Conservation (phyloP, 2,329 filamentous ascomycete species). For the Talaromyces islandicus region DNA sequence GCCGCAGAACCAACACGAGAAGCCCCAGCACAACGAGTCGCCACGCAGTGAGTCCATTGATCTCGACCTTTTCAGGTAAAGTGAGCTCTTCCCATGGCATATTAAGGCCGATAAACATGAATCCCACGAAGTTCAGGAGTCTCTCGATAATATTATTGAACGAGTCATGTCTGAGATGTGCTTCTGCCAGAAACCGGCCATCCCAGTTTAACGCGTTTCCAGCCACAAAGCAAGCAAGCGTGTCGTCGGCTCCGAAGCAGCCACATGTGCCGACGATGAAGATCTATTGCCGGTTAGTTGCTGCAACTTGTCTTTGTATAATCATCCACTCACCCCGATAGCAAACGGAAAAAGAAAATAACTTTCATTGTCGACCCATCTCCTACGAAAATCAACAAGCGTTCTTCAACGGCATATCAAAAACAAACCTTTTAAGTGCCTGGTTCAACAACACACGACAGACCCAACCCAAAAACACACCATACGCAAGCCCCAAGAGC, state of each 20-base stretch:
- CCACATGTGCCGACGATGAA: conserved; percentile 56
- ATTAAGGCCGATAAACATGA: conserved; percentile 54
- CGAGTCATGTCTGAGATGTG: conserved; percentile 52
- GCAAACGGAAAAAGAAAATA: conserved; percentile 50
- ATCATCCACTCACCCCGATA: conserved; percentile 35
- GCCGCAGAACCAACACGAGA: conserved; percentile 49
- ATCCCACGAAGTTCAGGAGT: conserved; percentile 55
- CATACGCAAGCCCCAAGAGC: conserved; percentile 48
- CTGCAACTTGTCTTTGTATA: neutral
- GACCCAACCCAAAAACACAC: conserved; percentile 45
- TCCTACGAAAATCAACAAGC: conserved; percentile 25
- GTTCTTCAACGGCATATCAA: neutral
- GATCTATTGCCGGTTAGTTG: conserved; percentile 30
- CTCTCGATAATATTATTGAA: conserved; percentile 56
- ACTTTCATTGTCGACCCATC: conserved; percentile 52
- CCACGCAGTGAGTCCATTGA: conserved; percentile 47
- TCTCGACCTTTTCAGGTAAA: conserved; percentile 35
- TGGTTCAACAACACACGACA: conserved; percentile 44
- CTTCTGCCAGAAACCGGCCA: conserved; percentile 52
- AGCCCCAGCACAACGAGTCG: conserved; percentile 49
- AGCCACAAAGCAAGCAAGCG: conserved; percentile 56
- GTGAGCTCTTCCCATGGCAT: conserved; percentile 54
- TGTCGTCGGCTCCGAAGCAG: conserved; percentile 53
- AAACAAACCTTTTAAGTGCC: conserved; percentile 24
- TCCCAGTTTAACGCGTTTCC: conserved; percentile 59